These are phyloP conservation scores for Fusarium tanahbumbuense DNA, from an alignment of 2,329 filamentous ascomycete species.

Conservation along the genomic window DNA sequence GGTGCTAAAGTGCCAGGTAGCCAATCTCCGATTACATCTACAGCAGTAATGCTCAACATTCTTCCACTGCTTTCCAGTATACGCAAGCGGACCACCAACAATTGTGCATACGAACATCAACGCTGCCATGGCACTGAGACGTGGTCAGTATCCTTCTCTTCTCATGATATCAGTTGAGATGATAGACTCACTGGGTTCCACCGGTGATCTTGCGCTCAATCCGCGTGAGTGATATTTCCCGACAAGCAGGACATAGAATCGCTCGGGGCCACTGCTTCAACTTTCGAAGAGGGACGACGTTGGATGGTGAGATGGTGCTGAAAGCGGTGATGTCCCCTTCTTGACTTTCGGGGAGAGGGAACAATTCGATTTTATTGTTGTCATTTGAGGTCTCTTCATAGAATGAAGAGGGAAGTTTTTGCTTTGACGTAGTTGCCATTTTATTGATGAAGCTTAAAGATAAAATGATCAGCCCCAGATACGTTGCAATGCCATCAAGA, in stretches of 20 bases:
- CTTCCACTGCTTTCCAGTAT: slow-evolving; percentile 37
- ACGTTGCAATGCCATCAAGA: not conserved
- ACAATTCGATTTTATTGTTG: slow-evolving; percentile 27
- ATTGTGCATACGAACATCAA: slow-evolving; percentile 38
- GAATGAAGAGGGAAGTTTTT: not conserved
- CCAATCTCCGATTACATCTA: slow-evolving; percentile 39
- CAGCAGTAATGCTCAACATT: slow-evolving; percentile 44
- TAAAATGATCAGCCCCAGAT: not conserved
- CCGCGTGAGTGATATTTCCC: slow-evolving; percentile 37
- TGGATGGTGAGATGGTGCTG: slow-evolving; percentile 33
- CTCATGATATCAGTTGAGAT: not conserved
- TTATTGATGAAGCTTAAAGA: not conserved
- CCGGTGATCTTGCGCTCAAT: slow-evolving; percentile 39
- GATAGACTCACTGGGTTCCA: slow-evolving; percentile 38
- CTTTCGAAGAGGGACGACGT: slow-evolving; percentile 34
- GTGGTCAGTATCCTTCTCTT: not conserved
- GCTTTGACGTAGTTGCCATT: slow-evolving; percentile 16
- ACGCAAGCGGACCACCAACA: slow-evolving; percentile 31
- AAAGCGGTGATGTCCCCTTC: slow-evolving; percentile 25
- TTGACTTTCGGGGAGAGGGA: not conserved
- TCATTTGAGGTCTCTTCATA: not conserved
- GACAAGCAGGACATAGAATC: slow-evolving; percentile 38
- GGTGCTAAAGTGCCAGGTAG: slow-evolving; percentile 38
- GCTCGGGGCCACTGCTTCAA: slow-evolving; percentile 40
- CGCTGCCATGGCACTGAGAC: slow-evolving; percentile 32